Base-by-base conservation (phyloP, 2,329 filamentous ascomycete species). In the Verticillium tricorpus region DNA sequence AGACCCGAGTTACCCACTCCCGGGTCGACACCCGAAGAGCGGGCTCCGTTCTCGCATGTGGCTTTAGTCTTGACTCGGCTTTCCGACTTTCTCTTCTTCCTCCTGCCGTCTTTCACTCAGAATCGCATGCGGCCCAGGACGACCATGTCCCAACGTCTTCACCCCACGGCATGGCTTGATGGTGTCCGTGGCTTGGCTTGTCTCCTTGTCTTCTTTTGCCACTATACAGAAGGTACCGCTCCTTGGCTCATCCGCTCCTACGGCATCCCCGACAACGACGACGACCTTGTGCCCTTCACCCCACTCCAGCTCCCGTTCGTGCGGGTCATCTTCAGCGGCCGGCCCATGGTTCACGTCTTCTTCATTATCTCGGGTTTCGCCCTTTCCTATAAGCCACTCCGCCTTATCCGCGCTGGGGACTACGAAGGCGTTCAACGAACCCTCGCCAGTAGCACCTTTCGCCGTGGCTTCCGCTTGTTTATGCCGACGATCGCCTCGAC, bases 291-390 rank as follows among this genome's bases (percentile, higher is more conserved):
- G 64, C 66, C 66, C 56, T 72, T 72, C 2, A 74, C 73, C 5
- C 69, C 68, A 17, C 64, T 82, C 25, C 80, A 82, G 67, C 68
- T 81, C 12, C 80, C 80, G 1, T 77, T 78, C 58, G 14, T 80
- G 8, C 75, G 78, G 60, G 70, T 80, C 32, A 60, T 81, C 22
- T 79, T 74, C 66, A 77, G 76, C n/a, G 79, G 79, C 19, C 73
- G 76, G 19, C 77, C 79, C 11, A 80, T 80, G 77, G 80, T 83
- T 3, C 77, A 80, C 66, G 75, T 83, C 56, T 82, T 83, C 69
- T 82, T 82, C 69, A 75, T 82, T 65, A 79, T 83, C 37, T 82
- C 80, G 1, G 80, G 81, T 39, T 81, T 79, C 63, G 80, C 77
- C 4, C 72, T 83, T 28, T 76, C 78, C 7, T 74, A 76, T 65